Base-by-base conservation (phyloP, 352 stramenopile genomes). In the Pythium myriotylum region DNA sequence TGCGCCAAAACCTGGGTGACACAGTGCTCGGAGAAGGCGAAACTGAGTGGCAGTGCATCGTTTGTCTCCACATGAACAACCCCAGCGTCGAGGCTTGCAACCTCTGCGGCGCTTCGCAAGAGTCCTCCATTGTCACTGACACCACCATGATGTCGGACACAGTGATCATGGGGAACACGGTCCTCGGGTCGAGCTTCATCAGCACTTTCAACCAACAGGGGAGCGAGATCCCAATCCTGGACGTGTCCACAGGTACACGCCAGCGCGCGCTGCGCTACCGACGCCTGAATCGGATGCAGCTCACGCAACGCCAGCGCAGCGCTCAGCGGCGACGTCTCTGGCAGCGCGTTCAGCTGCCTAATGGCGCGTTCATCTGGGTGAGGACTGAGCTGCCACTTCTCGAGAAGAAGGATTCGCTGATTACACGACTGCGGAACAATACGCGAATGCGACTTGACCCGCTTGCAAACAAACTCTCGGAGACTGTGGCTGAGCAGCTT, bases 31-130 rank as follows among this genome's bases (percentile, higher is more conserved):
- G 62, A 5, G 70, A 77, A 9, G 74, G 74, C 33, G 43, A 60
- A 37, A 63, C 56, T 35, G 74, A 82, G 59, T 82, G 74, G 74
- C 68, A 79, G 56, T 82, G 74, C 55, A 65, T 79, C 43, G 72
- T 82, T 33, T 82, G 74, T 59, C 64, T 72, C 24, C 74, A 82
- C 46, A 57, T 78, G 51, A 82, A 82, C 55, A 64, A 79, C 54
- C 74, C 74, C 4, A 59, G 63, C 37, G 65, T 73, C 5, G 43
- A 53, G 17, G 23, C 37, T 6, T 82, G 74, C 41, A 57, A 68
- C 26, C 32, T 82, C 13, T 82, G 74, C 49, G 71, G 74, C 39
- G 66, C 62, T 22, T 46, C 70, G 4, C 57, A 76, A 54, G 71
- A 75, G 40, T 55, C 56, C 4, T 70, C 61, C 22, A 70, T 56